Evolutionary conservation across 352 stramenopile species (phyloP).

Genomic region (Pythium sukuiense): DNA sequence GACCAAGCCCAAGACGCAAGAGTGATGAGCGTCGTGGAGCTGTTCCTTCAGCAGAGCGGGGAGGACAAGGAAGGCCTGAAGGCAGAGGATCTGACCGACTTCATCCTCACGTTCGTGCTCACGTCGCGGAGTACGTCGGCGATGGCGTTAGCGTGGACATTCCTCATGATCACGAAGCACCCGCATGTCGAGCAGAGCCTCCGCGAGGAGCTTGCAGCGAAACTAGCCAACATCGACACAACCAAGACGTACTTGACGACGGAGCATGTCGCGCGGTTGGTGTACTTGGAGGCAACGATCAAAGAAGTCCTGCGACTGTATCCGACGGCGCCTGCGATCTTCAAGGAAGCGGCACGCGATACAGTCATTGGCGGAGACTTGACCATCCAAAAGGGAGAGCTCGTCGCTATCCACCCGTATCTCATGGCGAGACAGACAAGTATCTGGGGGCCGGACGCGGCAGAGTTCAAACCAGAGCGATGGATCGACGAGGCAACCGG

Average conservation of each 20-base stretch:
- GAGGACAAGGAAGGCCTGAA: slow-evolving; percentile 28
- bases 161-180: slow-evolving; percentile 64
- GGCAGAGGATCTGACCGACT: slow-evolving; percentile 54
- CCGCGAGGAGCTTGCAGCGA: slow-evolving; percentile 36
- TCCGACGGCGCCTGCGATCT: slow-evolving; percentile 22
- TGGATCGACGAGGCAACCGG: slow-evolving; percentile 37
- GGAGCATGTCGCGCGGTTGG: slow-evolving; percentile 45
- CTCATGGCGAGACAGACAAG: slow-evolving; percentile 26
- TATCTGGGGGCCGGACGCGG: slow-evolving; percentile 49
- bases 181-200: slow-evolving; percentile 46
- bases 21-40: slow-evolving; percentile 9
- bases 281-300: slow-evolving; percentile 58
- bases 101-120: slow-evolving; percentile 63
- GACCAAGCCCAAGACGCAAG: too few relatives aligned
- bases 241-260: slow-evolving; percentile 27
- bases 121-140: slow-evolving; percentile 78
- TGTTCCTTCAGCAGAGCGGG: slow-evolving; percentile 13
- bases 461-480: slow-evolving; percentile 56
- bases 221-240: slow-evolving; percentile 1
- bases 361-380: slow-evolving; percentile 8
- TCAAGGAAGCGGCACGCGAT: not conserved
- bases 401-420: slow-evolving; percentile 30
- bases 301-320: slow-evolving; percentile 65
- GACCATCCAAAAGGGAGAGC: slow-evolving; percentile 20
- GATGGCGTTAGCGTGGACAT: slow-evolving; percentile 59